phyloP scores from a whole-genome alignment of 1,284 basidiomycete genomes.

The Irpex lacteus region DNA sequence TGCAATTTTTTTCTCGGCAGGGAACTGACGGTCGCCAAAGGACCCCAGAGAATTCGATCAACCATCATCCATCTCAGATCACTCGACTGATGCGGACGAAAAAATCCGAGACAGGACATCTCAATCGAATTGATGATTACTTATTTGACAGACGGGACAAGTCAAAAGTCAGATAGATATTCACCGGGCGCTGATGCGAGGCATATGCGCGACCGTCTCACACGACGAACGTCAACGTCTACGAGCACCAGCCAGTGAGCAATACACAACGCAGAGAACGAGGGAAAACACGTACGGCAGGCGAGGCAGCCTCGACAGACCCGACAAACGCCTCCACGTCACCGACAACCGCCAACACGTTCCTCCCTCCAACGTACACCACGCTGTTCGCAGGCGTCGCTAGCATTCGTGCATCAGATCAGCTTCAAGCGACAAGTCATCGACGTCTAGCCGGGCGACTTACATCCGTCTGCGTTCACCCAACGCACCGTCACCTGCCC shows the following conservation, averaged over 20 bases:
- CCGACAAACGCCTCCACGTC: constrained; percentile 8
- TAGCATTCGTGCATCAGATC: not conserved
- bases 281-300: constrained; percentile 1
- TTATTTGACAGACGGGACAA: no score
- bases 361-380: constrained; percentile 7
- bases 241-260: not conserved
- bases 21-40: no score
- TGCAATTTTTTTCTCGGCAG: no score
- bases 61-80: no score
- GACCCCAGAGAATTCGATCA: no score
- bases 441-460: not conserved
- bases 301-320: not conserved
- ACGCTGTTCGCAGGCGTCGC: constrained; percentile 7
- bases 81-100: no score
- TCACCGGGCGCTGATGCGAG: no score
- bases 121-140: no score
- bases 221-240: not conserved
- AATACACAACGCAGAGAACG: not conserved
- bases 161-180: no score
- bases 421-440: not conserved
- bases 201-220: no score
- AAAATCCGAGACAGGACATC: no score
- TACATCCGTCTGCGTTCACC: constrained; percentile 13
- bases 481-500: constrained; percentile 5
- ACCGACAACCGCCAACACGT: constrained; percentile 10